Percentiles rank a stretch among this genome's conserved stretches.
Conservation (phyloP, 2,329 filamentous ascomycete genomes). For the Fusarium albidum region DNA sequence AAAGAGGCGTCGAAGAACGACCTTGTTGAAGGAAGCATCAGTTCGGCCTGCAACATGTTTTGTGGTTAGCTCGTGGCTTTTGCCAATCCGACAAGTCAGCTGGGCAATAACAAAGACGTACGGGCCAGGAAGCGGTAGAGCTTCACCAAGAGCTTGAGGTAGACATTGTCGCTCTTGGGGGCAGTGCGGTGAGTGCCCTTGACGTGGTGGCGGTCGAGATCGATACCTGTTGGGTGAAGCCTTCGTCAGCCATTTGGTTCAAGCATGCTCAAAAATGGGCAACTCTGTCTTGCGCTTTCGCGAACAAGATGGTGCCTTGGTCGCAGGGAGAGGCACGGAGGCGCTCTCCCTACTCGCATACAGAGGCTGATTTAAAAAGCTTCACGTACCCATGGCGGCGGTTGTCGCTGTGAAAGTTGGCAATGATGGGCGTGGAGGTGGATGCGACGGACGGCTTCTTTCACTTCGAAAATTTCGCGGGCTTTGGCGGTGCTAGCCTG, state of each 20-base stretch:
- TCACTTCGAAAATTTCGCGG: conserved; percentile 42
- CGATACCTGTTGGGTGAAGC: conserved; percentile 68
- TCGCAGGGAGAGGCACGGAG: conserved; percentile 35
- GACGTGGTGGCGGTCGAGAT: conserved; percentile 75
- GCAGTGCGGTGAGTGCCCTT: conserved; percentile 85
- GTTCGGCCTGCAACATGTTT: conserved; percentile 76
- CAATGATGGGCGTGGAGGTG: conserved; percentile 45
- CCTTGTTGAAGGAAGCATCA: conserved; percentile 98
- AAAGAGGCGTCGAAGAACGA: conserved; percentile 95
- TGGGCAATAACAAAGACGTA: conserved; percentile 64
- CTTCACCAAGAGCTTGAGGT: conserved; percentile 97
- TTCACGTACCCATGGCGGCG: conserved; percentile 71
- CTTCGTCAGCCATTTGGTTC: conserved; percentile 69
- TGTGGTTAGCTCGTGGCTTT: conserved; percentile 17
- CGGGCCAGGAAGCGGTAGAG: conserved; percentile 96
- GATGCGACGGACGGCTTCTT: conserved; percentile 39
- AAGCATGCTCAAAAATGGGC: conserved; percentile 66
- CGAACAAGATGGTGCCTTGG: conserved; percentile 42
- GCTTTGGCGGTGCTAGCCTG: conserved; percentile 30
- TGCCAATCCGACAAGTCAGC: no score
- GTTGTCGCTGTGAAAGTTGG: conserved; percentile 51
- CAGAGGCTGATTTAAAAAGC: conserved; percentile 50
- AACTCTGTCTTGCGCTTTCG: conserved; percentile 42
- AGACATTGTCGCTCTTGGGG: conserved; percentile 98
- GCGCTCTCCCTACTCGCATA: conserved; percentile 58